Conservation (phyloP, 2,329 filamentous ascomycete genomes). For the Aspergillus jensenii region DNA sequence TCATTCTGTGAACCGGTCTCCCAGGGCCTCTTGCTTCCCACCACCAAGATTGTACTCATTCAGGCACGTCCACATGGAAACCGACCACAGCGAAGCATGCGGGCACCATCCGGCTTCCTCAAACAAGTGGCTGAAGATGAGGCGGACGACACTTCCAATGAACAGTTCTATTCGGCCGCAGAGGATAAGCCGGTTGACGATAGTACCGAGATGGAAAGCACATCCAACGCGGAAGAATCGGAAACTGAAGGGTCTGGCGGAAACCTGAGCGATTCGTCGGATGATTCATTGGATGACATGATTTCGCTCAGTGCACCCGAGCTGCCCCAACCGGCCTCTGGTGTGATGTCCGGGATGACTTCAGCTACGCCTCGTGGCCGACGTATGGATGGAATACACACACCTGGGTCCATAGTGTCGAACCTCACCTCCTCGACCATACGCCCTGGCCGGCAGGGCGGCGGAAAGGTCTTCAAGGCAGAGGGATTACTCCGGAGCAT, state of each 20-base stretch:
- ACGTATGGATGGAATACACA: conserved; percentile 71
- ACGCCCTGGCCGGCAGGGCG: conserved; percentile 65
- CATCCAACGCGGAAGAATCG: conserved; percentile 59
- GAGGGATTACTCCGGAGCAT: conserved; percentile 73
- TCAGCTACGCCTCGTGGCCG: conserved; percentile 77
- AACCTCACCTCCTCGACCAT: conserved; percentile 83
- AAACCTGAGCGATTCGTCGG: conserved; percentile 74
- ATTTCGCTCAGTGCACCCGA: conserved; percentile 83
- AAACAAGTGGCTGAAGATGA: conserved; percentile 60
- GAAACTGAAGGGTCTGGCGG: conserved; percentile 55
- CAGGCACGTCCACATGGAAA: conserved; percentile 50
- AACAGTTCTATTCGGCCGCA: conserved; percentile 89
- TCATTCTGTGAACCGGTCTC: conserved; percentile 92
- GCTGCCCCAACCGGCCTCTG: conserved; percentile 73
- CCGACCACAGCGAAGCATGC: conserved; percentile 44
- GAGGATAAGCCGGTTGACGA: conserved; percentile 64
- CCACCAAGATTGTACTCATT: conserved; percentile 77
- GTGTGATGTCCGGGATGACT: conserved; percentile 75
- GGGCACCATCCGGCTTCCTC: conserved; percentile 52
- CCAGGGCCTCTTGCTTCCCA: conserved; percentile 75
- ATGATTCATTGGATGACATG: conserved; percentile 90
- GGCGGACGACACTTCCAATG: conserved; percentile 81
- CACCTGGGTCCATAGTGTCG: conserved; percentile 86
- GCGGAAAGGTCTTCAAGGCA: conserved; percentile 77
- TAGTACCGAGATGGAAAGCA: conserved; percentile 51